These are phyloP conservation scores for Lentinula lateritia DNA, from an alignment of 768 basidiomycete species.

Conservation along the genomic window DNA sequence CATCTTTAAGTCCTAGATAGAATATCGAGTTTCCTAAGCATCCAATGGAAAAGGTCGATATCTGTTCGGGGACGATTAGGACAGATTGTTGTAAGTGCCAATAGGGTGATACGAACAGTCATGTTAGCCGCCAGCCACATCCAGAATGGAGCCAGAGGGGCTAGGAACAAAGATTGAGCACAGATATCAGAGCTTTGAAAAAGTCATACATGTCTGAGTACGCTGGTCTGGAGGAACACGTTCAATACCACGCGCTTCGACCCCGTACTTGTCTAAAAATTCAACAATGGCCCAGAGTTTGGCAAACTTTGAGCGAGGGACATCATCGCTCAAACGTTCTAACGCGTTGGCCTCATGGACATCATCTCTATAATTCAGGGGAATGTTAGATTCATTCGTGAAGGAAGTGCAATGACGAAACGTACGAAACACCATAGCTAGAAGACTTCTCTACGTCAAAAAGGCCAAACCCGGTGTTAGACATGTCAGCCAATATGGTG, in stretches of 20 bases:
- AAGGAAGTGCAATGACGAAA: no score
- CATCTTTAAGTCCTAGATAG: not conserved
- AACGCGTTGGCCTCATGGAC: not conserved
- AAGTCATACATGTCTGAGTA: not conserved
- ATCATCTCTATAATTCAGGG: not conserved
- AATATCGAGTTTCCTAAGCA: not conserved
- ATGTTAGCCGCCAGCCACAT: constrained; percentile 4
- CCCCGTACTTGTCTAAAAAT: not conserved
- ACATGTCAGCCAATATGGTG: not conserved
- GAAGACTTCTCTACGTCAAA: not conserved
- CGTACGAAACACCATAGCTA: not conserved
- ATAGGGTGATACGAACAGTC: not conserved
- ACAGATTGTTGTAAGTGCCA: not conserved
- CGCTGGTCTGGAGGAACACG: not conserved
- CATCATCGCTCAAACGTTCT: not conserved
- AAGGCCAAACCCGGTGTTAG: not conserved
- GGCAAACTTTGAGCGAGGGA: not conserved
- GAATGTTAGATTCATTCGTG: not conserved
- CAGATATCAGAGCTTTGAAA: not conserved
- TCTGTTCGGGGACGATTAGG: not conserved
- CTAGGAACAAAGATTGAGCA: not conserved
- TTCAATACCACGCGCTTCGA: not conserved
- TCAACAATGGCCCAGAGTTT: not conserved
- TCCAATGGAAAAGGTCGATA: constrained; percentile 1
- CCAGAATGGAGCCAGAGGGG: constrained; percentile 1